Evolutionary conservation across 1,284 basidiomycete genomes (phyloP).

Genomic region (Trichosporon coremiiforme): DNA sequence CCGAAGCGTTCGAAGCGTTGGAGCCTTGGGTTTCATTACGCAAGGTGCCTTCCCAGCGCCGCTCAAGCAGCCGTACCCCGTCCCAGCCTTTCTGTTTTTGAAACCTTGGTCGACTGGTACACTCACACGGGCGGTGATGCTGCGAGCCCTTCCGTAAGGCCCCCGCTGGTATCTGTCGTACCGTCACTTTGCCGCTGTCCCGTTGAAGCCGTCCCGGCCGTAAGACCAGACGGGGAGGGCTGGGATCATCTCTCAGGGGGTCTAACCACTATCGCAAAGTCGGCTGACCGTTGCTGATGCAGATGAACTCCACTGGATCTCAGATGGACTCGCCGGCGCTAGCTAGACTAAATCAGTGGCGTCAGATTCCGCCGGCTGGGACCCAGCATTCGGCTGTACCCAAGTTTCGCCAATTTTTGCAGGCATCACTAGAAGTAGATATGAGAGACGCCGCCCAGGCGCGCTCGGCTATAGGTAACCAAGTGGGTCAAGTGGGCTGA

Average conservation of each 20-base stretch:
- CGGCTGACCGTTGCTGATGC: not conserved
- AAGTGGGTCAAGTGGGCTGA: not conserved
- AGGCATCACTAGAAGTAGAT: too few relatives aligned
- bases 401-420: too few relatives aligned
- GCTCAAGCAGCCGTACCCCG: not conserved
- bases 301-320: not conserved
- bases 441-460: too few relatives aligned
- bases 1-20: conserved; percentile 4
- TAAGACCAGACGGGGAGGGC: too few relatives aligned
- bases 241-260: not conserved
- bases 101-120: conserved; percentile 1
- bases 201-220: too few relatives aligned
- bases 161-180: not conserved
- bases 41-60: not conserved
- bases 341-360: too few relatives aligned
- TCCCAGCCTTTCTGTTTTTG: not conserved
- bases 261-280: not conserved
- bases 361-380: too few relatives aligned
- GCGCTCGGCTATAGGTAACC: not conserved
- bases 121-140: not conserved
- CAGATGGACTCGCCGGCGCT: not conserved
- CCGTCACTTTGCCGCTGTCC: not conserved
- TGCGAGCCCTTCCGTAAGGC: not conserved
- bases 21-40: conserved; percentile 13
- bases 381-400: too few relatives aligned